Base-by-base conservation (phyloP, 768 basidiomycete species). In the Boletales sp. region DNA sequence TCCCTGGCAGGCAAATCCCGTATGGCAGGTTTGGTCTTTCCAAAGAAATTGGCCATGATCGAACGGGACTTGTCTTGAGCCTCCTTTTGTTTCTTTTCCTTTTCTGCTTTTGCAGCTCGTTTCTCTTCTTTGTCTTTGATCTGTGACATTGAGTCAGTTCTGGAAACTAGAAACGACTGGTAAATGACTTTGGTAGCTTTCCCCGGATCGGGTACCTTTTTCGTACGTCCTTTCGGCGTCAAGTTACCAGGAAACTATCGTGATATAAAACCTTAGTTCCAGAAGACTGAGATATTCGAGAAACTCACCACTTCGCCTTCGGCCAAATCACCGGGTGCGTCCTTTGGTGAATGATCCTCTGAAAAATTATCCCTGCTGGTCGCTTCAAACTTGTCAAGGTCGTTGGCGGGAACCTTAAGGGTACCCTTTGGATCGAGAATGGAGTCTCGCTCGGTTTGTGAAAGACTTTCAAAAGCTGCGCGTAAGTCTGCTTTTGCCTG, bases 21-120 rank as follows among this genome's bases (percentile, higher is more conserved):
- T 55, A 47, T 35, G 51, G 60, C 42, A n/a, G 65, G 47, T 56
- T 80, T 81, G 9, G 79, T 65, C 61, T 88, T 90, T 29, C 77
- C 74, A 65, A 94, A 90, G 72, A 92, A 94, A 62, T 70, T 86
- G 1, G 80, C 77, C 82, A 95, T 83, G 12, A 90, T 68, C 8
- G 82, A 84, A 29, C 83, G 79, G 5, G 90, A 88, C 66, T 82
- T 90, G 47, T 80, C 78, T 45, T 85, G 80, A 3, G 81, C 80
- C 56, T 87, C 83, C 50, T 82, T 80, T 53, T 79, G 79, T 64
- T 82, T 88, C 71, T 79, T 83, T 57, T 87, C 84, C 61, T 80
- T 84, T 59, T 89, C 86, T 3, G 71, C 76, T 59, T 81, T 88
- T 10, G 82, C 84, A 0, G 73, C 75, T 57, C 82, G 87, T 69